Base-by-base conservation (phyloP, 192 early-diverging fungal species). In the Physocladia obscura region DNA sequence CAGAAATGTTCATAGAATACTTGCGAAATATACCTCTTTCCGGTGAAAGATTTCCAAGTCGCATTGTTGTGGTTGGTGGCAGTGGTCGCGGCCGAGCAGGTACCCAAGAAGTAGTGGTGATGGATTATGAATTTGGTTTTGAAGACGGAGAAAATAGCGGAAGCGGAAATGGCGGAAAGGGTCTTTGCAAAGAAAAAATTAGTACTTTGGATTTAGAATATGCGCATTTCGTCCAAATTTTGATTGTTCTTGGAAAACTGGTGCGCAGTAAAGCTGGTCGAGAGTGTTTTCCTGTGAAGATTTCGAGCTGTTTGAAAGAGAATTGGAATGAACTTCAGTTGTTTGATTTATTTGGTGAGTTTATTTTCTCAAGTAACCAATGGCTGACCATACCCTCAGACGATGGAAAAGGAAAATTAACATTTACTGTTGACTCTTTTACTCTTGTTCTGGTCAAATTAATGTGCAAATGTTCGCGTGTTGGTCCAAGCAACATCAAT, bases 111-210 rank as follows among this genome's bases (percentile, higher is more conserved):
- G 71, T 81, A 17, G 38, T 84, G 3, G 79, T 84, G 54, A 55
- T 79, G 64, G 82, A 81, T 61, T 77, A 79, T 2, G 82, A 79
- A 31, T 69, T 60, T 2, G 64, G 69, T n/a, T n/a, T n/a, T 27
- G 81, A 83, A 2, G 82, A 83, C 15, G 60, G 32, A 2, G 81
- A 82, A n/a, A 72, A 68, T 36, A 35, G 27, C 40, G 59, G 36
- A 15, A 30, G 6, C 24, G 19, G 15, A 4, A 39, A 62, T 21
- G 19, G 11, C 36, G 40, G 57, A 64, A 35, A 21, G 67, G 34
- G 67, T 63, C 4, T 26, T 60, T 27, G 35, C 57, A 19, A 75
- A 62, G 30, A 75, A 21, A 17, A 24, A 13, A 54, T 68, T 22
- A 11, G 21, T 52, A 22, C 36, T 19, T 57, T 49, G 51, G 83